These are phyloP conservation scores for Metarhizium robertsii DNA, from an alignment of 2,329 filamentous ascomycete species.

Conservation along the genomic window DNA sequence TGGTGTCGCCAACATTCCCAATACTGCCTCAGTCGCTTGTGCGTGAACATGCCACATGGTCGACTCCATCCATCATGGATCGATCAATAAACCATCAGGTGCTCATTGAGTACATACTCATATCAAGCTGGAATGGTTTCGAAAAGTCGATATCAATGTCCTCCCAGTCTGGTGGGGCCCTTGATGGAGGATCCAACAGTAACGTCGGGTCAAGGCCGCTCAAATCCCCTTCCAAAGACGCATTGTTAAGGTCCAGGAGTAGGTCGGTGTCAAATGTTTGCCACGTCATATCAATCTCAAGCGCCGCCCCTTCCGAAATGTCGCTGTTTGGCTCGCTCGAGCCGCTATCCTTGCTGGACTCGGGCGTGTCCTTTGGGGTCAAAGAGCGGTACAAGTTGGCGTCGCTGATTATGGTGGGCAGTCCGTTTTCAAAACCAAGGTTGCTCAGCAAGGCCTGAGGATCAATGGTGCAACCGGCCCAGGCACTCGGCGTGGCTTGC, in stretches of 20 bases:
- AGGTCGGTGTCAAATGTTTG: conserved; percentile 37
- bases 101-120: conserved; percentile 24
- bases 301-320: conserved; percentile 42
- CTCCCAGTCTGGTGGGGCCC: conserved; percentile 33
- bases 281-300: conserved; percentile 47
- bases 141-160: conserved; percentile 40
- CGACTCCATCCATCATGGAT: conserved; percentile 12
- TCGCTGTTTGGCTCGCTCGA: conserved; percentile 54
- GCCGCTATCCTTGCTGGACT: conserved; percentile 52
- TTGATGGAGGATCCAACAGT: conserved; percentile 15
- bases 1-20: not conserved
- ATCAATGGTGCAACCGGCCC: conserved; percentile 39
- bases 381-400: conserved; percentile 43
- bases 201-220: conserved; percentile 19
- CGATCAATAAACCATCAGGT: not conserved
- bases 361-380: conserved; percentile 55
- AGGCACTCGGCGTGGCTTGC: conserved; percentile 17
- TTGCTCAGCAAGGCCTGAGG: conserved; percentile 31
- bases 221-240: conserved; percentile 14
- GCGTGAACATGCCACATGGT: not conserved
- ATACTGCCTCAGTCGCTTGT: not conserved
- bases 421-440: conserved; percentile 23
- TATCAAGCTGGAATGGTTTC: conserved; percentile 45
- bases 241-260: conserved; percentile 31
- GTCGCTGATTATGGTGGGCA: conserved; percentile 40